Base-by-base conservation (phyloP, 805 yeast species). In the Zygotorulaspora danielsina region DNA sequence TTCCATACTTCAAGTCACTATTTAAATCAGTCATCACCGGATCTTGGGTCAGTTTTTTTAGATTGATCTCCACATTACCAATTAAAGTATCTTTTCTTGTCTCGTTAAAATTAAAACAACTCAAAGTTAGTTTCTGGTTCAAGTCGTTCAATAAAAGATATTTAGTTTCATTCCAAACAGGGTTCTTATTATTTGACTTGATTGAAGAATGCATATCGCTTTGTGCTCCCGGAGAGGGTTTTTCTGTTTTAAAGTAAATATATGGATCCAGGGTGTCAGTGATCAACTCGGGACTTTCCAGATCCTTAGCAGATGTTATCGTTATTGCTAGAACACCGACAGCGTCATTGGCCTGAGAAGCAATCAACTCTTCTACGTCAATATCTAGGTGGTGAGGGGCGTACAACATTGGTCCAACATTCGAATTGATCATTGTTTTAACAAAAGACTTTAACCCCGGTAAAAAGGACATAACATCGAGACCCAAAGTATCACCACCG, bases 401-500 rank as follows among this genome's bases (percentile, higher is more conserved):
- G 57, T 84, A 84, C 44, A 84, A 62, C 79, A 83, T 77, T 30
- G 90, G 93, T 30, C 84, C 79, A 53, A 79, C 77, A 49, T 67
- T 81, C 34, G 84, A 65, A 61, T 84, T 82, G 55, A 84, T 77
- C 59, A 81, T 70, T 16, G 73, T 70, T 46, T 80, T 83, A 38
- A 84, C 88, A 54, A 84, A 79, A 2, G 78, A 68, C 17, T 85
- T 73, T 55, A 84, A 74, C 46, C 93, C 93, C 3, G 95, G 95
- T 48, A 84, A 73, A 51, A 84, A 71, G 2, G 89, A 79, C 94
- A 84, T 84, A 50, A 84, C 75, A 65, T 84, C 95, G 31, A 84
- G 56, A 45, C 95, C 95, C 44, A 84, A 72, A n/a, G 89, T 80
- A 58, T 84, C 90, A 65, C 94, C 93, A 59, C 93, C 93, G 38